phyloP scores from a whole-genome alignment of 2,329 filamentous ascomycete genomes.

The Knufia fluminis region DNA sequence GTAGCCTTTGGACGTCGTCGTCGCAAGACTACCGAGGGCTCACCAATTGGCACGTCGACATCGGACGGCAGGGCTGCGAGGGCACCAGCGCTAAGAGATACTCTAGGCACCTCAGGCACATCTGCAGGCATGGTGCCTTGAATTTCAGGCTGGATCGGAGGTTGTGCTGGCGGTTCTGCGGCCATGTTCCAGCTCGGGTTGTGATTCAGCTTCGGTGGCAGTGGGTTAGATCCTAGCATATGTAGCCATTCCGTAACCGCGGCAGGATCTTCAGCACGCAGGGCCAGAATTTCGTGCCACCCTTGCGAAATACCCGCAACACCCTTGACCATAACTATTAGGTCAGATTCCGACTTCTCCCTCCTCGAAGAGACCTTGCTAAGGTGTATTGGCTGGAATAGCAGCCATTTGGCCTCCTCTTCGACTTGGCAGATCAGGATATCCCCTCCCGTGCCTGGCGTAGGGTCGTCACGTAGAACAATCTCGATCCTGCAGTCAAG shows the following conservation, averaged over 20 bases:
- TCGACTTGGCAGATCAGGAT: conserved; percentile 90
- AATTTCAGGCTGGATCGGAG: conserved; percentile 12
- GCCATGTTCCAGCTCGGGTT: conserved; percentile 42
- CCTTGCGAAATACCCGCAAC: conserved; percentile 50
- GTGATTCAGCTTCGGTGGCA: conserved; percentile 50
- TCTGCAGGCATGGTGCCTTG: conserved; percentile 20
- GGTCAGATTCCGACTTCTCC: conserved; percentile 61
- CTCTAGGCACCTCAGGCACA: conserved; percentile 31
- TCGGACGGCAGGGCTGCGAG: conserved; percentile 39
- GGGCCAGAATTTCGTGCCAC: conserved; percentile 78
- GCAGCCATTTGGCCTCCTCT: conserved; percentile 64
- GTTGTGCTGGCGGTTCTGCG: background rate
- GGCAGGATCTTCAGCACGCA: conserved; percentile 66
- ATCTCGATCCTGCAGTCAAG: conserved; percentile 84
- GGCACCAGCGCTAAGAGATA: conserved; percentile 22
- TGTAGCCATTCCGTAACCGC: conserved; percentile 78
- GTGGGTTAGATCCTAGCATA: conserved; percentile 61
- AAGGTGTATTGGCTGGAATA: conserved; percentile 80
- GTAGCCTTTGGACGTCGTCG: conserved; percentile 2
- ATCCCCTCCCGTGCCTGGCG: conserved; percentile 61
- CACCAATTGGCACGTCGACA: conserved; percentile 54
- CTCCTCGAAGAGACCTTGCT: conserved; percentile 67
- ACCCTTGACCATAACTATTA: conserved; percentile 82
- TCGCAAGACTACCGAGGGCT: conserved; percentile 18
- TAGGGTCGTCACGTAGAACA: conserved; percentile 69